These are phyloP conservation scores for Simmondsia chinensis DNA, from an alignment of 148 eudicot species.

Conservation along the genomic window DNA sequence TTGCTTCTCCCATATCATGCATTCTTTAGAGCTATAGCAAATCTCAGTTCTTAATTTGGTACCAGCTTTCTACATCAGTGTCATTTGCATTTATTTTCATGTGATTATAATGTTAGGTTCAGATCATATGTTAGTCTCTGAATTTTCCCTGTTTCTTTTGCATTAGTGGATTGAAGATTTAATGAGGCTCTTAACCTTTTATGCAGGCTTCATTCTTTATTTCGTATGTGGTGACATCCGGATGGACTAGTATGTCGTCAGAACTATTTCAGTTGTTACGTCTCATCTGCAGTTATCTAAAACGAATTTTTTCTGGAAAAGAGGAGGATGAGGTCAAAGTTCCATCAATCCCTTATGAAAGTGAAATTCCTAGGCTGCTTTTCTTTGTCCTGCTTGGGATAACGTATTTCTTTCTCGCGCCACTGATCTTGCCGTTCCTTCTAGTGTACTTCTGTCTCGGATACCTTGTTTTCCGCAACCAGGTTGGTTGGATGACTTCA, in stretches of 20 bases:
- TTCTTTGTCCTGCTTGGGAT: constrained; percentile 77
- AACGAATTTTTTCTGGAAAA: constrained; percentile 19
- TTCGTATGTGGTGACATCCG: constrained; percentile 80
- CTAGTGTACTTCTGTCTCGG: constrained; percentile 71
- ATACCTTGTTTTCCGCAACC: constrained; percentile 69
- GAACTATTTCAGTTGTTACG: constrained; percentile 46
- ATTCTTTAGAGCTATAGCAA: no score
- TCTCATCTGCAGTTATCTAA: constrained; percentile 31
- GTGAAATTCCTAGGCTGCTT: constrained; percentile 66
- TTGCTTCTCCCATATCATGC: no score
- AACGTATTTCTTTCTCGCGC: constrained; percentile 80
- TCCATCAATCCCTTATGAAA: constrained; percentile 62
- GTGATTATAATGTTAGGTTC: no score
- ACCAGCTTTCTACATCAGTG: no score
- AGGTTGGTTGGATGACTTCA: constrained; percentile 38
- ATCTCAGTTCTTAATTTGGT: no score
- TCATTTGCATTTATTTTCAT: no score
- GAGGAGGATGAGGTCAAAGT: constrained; percentile 39
- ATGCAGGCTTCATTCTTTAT: constrained; percentile 86
- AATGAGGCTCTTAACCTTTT: constrained; percentile 5
- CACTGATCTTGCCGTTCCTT: constrained; percentile 77
- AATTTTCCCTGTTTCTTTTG: no score
- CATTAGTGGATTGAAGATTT: no score
- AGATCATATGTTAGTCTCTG: no score
- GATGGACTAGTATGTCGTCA: constrained; percentile 74